These are phyloP conservation scores for Spathaspora boniae DNA, from an alignment of 805 yeast species.

Conservation along the genomic window DNA sequence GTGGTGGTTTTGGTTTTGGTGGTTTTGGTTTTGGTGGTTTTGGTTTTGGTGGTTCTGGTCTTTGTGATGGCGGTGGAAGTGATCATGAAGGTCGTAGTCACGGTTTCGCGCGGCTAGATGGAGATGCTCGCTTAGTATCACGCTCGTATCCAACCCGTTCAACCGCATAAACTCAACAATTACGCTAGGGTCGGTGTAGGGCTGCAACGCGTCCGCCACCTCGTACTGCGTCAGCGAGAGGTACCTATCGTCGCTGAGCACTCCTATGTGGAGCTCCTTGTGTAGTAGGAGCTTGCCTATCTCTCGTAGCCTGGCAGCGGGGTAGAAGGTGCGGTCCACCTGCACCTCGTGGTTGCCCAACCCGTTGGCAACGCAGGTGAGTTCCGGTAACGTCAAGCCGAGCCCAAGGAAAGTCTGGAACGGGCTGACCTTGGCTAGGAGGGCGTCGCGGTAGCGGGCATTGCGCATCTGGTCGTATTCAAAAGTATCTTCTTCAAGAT, in stretches of 20 bases:
- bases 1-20: too few relatives aligned
- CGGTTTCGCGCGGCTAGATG: too few relatives aligned
- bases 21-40: too few relatives aligned
- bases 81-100: too few relatives aligned
- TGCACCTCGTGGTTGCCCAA: conserved; percentile 3
- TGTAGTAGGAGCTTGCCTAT: conserved; percentile 11
- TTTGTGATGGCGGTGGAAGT: too few relatives aligned
- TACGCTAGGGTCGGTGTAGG: conserved; percentile 18
- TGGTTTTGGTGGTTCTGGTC: too few relatives aligned
- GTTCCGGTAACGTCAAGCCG: conserved; percentile 1
- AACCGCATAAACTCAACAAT: conserved; percentile 30
- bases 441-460: too few relatives aligned
- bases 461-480: too few relatives aligned
- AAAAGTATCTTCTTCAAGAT: too few relatives aligned
- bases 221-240: conserved; percentile 28
- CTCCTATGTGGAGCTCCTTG: conserved; percentile 14
- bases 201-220: conserved; percentile 19
- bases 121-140: conserved; percentile 30
- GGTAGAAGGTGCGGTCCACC: neutral
- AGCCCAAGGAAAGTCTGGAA: conserved; percentile 3
- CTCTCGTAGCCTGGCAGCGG: neutral
- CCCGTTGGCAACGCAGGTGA: conserved; percentile 5
- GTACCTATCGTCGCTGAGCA: conserved; percentile 27
- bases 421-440: conserved; percentile 4
- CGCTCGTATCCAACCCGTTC: conserved; percentile 21